Conservation (phyloP, 352 stramenopile genomes). For the Phytopythium ostracodes region DNA sequence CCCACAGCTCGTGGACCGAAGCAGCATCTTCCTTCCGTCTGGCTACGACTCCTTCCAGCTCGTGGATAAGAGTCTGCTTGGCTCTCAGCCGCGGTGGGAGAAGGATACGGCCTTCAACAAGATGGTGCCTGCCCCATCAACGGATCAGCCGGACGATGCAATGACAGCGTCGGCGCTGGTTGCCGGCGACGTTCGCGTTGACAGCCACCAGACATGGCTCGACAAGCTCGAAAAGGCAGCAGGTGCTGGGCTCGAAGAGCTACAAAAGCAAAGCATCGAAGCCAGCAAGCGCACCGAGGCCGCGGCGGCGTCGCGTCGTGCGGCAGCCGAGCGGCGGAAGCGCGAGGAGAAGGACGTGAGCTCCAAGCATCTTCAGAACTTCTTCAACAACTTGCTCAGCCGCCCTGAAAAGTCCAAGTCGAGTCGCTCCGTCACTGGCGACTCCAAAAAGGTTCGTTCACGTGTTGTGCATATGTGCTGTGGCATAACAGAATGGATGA, state of each 20-base stretch:
- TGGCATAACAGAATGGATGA: too few relatives aligned
- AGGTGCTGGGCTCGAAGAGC: slow-evolving; percentile 65
- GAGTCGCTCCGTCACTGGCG: slow-evolving; percentile 44
- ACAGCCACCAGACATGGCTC: slow-evolving; percentile 72
- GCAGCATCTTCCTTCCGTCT: slow-evolving; percentile 65
- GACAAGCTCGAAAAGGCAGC: slow-evolving; percentile 81
- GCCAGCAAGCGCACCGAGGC: slow-evolving; percentile 78
- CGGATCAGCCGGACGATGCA: slow-evolving; percentile 28
- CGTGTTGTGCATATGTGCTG: too few relatives aligned
- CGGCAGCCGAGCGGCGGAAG: slow-evolving; percentile 67
- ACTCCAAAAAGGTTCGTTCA: slow-evolving; percentile 54
- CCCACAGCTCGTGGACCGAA: slow-evolving; percentile 72
- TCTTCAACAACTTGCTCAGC: slow-evolving; percentile 87
- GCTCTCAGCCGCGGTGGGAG: slow-evolving; percentile 72
- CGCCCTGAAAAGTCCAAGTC: slow-evolving; percentile 79
- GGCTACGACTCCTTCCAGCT: slow-evolving; percentile 78
- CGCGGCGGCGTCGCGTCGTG: slow-evolving; percentile 57
- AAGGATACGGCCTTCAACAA: slow-evolving; percentile 78
- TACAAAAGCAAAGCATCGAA: slow-evolving; percentile 85
- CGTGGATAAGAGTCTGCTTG: slow-evolving; percentile 72
- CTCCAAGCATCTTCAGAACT: slow-evolving; percentile 83
- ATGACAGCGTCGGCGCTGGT: slow-evolving; percentile 21
- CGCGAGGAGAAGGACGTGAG: slow-evolving; percentile 81
- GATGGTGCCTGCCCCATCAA: slow-evolving; percentile 56
- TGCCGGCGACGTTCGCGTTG: slow-evolving; percentile 51